Evolutionary conservation across 129 eudicot genomes (phyloP).

Genomic region (Tanacetum coccineum): DNA sequence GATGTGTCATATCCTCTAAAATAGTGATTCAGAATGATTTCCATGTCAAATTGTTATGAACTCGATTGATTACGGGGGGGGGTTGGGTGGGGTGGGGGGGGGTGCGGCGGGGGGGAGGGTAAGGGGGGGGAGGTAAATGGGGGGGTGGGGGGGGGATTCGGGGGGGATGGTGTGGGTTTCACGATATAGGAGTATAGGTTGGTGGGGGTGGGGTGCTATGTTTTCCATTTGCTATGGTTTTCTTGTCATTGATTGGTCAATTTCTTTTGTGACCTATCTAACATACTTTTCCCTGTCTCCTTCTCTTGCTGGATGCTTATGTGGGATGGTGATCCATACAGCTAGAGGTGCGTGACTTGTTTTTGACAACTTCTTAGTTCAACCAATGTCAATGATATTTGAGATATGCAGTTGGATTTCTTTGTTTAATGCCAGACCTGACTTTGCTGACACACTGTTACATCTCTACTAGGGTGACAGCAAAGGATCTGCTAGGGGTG

Average conservation of each 20-base stretch:
- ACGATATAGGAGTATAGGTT: no score
- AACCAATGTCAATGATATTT: neutral
- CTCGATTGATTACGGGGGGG: no score
- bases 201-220: no score
- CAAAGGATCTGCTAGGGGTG: constrained; percentile 79
- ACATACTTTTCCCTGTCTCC: constrained; percentile 10
- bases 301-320: constrained; percentile 19
- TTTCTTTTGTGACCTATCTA: constrained; percentile 17
- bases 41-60: neutral
- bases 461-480: constrained; percentile 62
- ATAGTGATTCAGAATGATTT: neutral
- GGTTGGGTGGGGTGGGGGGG: no score
- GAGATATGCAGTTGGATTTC: neutral
- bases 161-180: no score
- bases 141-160: no score
- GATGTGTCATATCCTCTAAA: neutral
- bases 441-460: constrained; percentile 9
- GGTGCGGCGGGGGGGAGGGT: no score
- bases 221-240: no score
- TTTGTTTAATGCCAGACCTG: neutral
- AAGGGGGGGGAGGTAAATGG: no score
- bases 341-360: constrained; percentile 59
- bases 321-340: constrained; percentile 29
- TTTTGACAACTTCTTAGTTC: neutral
- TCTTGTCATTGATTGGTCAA: constrained; percentile 10